Base-by-base conservation (phyloP, 352 stramenopile genomes). In the Globisporangium paroecandrum region DNA sequence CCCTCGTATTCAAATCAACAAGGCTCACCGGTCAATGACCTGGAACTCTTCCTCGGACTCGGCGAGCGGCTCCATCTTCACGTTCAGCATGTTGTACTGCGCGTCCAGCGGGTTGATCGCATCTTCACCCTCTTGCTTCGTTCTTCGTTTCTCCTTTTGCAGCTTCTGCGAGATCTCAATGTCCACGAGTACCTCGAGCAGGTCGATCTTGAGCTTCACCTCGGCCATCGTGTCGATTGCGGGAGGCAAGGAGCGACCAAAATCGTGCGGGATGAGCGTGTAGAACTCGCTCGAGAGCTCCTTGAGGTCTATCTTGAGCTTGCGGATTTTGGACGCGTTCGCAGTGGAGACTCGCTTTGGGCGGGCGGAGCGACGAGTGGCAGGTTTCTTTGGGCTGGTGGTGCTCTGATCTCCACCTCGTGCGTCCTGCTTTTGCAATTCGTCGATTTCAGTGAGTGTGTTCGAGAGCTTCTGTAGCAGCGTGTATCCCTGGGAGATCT, bases 181-280 rank as follows among this genome's bases (percentile, higher is more conserved):
- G 36, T 89, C 85, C 10, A 74, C 77, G 41, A 90, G 64, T 57
- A 88, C 74, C 69, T 89, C 73, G 6, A 91, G 77, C 62, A 91
- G 55, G 20, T 86, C 79, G 0, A 91, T 68, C 54, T 91, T 91
- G 56, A 77, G 46, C 57, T 88, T 86, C 22, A 92, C 63, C 49
- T 85, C 79, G 13, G 73, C 73, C 62, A 88, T 78, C n/a, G 73
- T 80, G 1, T 68, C 69, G 60, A 92, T 88, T 22, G 81, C 60
- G 0, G 81, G 82, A 1, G 84, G 82, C 41, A 89, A 27, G 5
- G 71, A 70, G 7, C 78, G 78, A n/a, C 77, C 82, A 66, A 90
- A 90, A 20, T 89, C 75, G 49, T 92, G 82, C 47, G 84, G 84
- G 41, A 92, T 89, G 9, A 89, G 69, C 61, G 82, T 81, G 71